These are phyloP conservation scores for Aspergillus awamori DNA, from an alignment of 2,329 filamentous ascomycete genomes.

Conservation along the genomic window DNA sequence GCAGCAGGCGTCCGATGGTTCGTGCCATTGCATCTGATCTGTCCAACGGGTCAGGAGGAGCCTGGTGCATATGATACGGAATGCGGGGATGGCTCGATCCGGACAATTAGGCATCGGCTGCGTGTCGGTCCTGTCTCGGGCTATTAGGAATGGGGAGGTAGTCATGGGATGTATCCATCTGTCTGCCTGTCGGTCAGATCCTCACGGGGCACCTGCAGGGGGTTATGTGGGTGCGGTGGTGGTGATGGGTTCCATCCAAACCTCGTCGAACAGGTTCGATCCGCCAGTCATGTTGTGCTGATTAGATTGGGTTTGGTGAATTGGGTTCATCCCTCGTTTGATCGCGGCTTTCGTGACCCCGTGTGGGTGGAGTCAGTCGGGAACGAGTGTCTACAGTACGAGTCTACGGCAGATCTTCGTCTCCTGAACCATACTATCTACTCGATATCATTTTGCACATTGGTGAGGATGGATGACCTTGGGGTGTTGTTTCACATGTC, in stretches of 20 bases:
- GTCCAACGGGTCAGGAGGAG: neutral
- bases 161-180: neutral
- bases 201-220: neutral
- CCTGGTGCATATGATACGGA: conserved; percentile 1
- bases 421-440: neutral
- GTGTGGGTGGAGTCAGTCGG: neutral
- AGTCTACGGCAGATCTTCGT: neutral
- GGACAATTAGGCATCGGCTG: neutral
- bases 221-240: neutral
- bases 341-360: neutral
- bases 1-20: conserved; percentile 1
- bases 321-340: conserved; percentile 6
- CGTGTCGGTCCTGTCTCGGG: neutral
- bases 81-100: conserved; percentile 2
- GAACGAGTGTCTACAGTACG: neutral
- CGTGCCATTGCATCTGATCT: conserved; percentile 2
- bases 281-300: neutral
- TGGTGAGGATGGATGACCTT: neutral
- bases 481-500: conserved; percentile 5
- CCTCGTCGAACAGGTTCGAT: neutral
- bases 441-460: no score
- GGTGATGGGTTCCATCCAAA: neutral
- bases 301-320: conserved; percentile 18
- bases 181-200: neutral
- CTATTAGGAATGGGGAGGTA: no score